A percentile compares a stretch with the other conserved stretches of the same genome.
phyloP scores from a whole-genome alignment of 805 yeast species.

The Barnettozyma botsteinii region DNA sequence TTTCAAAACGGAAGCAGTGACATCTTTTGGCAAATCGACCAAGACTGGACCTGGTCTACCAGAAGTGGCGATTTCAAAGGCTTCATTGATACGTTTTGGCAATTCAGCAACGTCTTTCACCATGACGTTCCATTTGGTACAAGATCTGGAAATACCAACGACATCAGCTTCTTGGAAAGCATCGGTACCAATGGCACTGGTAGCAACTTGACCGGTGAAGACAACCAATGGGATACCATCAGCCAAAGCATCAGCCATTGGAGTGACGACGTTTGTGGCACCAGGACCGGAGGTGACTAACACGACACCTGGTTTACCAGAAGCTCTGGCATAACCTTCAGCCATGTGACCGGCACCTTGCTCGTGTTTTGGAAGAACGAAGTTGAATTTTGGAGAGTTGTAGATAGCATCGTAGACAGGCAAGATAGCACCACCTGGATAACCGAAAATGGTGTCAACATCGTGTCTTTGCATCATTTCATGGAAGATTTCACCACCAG shows the following conservation, averaged over 20 bases:
- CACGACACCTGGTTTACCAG: constrained; percentile 96
- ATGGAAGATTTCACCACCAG: constrained; percentile 98
- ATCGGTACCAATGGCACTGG: constrained; percentile 94
- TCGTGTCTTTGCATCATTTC: constrained; percentile 97
- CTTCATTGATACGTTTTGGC: constrained; percentile 94
- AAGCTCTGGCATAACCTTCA: constrained; percentile 94
- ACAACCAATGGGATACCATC: constrained; percentile 98
- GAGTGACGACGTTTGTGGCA: constrained; percentile 97
- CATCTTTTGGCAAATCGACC: constrained; percentile 97
- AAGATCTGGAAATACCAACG: constrained; percentile 91
- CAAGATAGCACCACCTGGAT: constrained; percentile 98
- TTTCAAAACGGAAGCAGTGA: constrained; percentile 85
- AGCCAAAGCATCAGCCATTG: constrained; percentile 94
- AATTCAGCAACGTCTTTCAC: constrained; percentile 90
- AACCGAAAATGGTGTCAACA: constrained; percentile 94
- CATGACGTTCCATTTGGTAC: constrained; percentile 99
- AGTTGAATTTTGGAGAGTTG: constrained; percentile 82
- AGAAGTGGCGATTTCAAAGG: constrained; percentile 90
- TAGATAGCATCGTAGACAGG: constrained; percentile 97
- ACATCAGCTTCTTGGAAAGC: constrained; percentile 99
- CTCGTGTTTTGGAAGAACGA: constrained; percentile 92
- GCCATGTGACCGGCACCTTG: constrained; percentile 99
- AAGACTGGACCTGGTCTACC: constrained; percentile 99
- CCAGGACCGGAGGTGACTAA: constrained; percentile 99
- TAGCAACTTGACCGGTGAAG: constrained; percentile 96